Evolutionary conservation across 768 basidiomycete species (phyloP).

Genomic region (Tricholoma furcatifolium): DNA sequence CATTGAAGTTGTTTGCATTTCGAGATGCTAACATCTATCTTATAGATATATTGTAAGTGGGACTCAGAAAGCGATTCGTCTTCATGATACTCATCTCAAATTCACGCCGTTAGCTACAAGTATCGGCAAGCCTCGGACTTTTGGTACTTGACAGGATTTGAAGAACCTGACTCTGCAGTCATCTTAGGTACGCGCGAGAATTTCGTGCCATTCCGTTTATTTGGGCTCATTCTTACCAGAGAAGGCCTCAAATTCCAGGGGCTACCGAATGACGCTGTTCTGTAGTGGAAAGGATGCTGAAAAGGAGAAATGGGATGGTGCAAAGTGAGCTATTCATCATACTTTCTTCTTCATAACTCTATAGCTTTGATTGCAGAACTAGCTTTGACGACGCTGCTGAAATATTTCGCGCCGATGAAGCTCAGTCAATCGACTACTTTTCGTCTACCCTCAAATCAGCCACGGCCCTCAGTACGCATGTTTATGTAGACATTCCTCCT

Average conservation of each 20-base stretch:
- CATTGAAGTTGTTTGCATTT: conserved; percentile 11
- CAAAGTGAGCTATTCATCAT: conserved; percentile 41
- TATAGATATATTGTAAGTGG: conserved; percentile 74
- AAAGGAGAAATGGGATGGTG: conserved; percentile 93
- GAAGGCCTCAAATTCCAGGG: conserved; percentile 65
- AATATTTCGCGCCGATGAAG: conserved; percentile 80
- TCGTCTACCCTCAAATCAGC: conserved; percentile 57
- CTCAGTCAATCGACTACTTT: conserved; percentile 54
- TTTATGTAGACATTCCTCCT: conserved; percentile 52
- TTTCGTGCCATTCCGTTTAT: conserved; percentile 1
- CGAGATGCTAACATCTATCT: conserved; percentile 6
- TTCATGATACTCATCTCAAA: neutral
- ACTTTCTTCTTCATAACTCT: neutral
- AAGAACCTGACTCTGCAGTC: conserved; percentile 89
- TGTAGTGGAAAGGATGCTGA: conserved; percentile 68
- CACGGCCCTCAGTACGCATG: conserved; percentile 43
- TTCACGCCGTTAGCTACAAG: conserved; percentile 67
- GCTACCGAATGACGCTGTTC: conserved; percentile 88
- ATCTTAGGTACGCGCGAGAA: conserved; percentile 60
- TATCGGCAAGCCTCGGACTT: conserved; percentile 92
- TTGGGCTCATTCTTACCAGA: conserved; percentile 39
- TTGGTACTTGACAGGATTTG: conserved; percentile 95
- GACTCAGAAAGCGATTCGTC: neutral
- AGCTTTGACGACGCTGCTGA: conserved; percentile 59
- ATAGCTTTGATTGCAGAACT: conserved; percentile 40